Conservation (phyloP, 75 land plant genomes). For the Pinus taeda region DNA sequence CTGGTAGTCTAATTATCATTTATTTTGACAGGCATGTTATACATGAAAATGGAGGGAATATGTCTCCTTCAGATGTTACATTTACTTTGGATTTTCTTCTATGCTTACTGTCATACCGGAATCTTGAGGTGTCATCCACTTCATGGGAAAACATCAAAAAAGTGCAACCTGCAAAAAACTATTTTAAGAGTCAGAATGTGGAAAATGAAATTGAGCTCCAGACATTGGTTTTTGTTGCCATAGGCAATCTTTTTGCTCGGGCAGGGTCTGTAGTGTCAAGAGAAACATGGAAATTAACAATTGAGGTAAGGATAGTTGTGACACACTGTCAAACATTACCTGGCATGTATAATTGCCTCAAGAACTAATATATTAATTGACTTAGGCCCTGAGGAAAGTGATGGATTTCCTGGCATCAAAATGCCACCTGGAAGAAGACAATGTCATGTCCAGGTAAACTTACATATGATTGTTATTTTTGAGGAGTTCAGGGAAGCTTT, state of each 20-base stretch:
- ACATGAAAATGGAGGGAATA: constrained; percentile 27
- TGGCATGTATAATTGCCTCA: not conserved
- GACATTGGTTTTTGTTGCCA: constrained; percentile 36
- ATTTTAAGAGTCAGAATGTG: constrained; percentile 7
- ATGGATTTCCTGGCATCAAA: constrained; percentile 52
- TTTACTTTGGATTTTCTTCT: constrained; percentile 43
- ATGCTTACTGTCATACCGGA: constrained; percentile 27
- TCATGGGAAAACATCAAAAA: constrained; percentile 8
- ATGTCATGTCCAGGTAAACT: constrained; percentile 42
- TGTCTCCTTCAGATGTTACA: constrained; percentile 31
- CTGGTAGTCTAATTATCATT: not conserved
- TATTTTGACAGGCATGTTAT: constrained; percentile 7
- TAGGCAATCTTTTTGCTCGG: constrained; percentile 49
- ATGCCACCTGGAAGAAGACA: constrained; percentile 37
- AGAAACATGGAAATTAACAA: constrained; percentile 55
- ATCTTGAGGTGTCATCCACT: constrained; percentile 9
- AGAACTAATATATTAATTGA: constrained; percentile 6
- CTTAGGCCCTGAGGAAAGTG: constrained; percentile 47
- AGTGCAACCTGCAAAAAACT: constrained; percentile 7
- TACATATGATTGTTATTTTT: not conserved
- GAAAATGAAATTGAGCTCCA: constrained; percentile 55
- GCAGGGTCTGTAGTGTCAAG: constrained; percentile 47
- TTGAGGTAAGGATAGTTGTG: constrained; percentile 42
- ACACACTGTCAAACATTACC: not conserved
- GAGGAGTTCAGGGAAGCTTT: not conserved